phyloP scores from a whole-genome alignment of 345 rosid genomes.

The Citrus inodora region DNA sequence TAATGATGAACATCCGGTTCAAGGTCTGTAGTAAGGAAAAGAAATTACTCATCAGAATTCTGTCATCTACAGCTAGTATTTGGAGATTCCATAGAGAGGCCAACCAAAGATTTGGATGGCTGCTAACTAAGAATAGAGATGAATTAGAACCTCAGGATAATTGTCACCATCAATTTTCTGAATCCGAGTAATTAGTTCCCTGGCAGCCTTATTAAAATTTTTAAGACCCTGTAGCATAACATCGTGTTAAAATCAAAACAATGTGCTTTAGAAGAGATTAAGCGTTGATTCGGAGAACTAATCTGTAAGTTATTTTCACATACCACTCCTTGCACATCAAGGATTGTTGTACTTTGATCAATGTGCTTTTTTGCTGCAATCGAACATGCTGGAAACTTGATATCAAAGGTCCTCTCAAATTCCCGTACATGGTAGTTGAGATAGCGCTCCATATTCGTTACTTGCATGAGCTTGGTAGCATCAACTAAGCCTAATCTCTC shows the following conservation, averaged over 20 bases:
- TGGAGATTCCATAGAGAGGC: neutral
- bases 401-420: slow-evolving; percentile 77
- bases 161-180: slow-evolving; percentile 91
- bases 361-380: slow-evolving; percentile 83
- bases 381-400: slow-evolving; percentile 87
- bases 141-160: slow-evolving; percentile 76
- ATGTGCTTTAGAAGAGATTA: neutral
- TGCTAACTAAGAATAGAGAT: neutral
- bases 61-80: neutral
- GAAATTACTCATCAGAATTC: neutral
- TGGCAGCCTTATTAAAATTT: slow-evolving; percentile 82
- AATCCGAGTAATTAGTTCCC: slow-evolving; percentile 79
- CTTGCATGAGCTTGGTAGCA: slow-evolving; percentile 86
- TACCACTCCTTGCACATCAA: slow-evolving; percentile 99
- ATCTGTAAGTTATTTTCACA: slow-evolving; percentile 15
- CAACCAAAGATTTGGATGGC: neutral
- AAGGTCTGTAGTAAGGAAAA: slow-evolving; percentile 51
- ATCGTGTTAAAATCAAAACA: neutral
- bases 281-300: neutral
- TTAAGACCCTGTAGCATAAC: slow-evolving; percentile 67
- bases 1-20: slow-evolving; percentile 97
- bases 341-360: slow-evolving; percentile 93
- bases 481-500: slow-evolving; percentile 90
- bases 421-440: slow-evolving; percentile 87
- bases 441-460: slow-evolving; percentile 87